A percentile compares a stretch with the other conserved stretches of the same genome.
phyloP scores from a whole-genome alignment of 169 alveolate genomes.

The Theileria parva region DNA sequence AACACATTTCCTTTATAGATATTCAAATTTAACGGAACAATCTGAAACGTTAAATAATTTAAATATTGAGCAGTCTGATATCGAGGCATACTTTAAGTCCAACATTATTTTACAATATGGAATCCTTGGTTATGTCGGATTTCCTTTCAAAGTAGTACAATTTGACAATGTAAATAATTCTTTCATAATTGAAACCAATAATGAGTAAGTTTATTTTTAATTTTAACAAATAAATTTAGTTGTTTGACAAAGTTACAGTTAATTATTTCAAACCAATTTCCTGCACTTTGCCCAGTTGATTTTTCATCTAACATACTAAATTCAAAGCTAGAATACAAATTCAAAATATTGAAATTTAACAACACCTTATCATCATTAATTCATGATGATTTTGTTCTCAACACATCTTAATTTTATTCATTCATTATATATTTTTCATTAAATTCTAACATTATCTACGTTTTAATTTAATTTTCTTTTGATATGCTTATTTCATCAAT shows the following conservation, averaged over 20 bases:
- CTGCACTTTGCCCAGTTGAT: conserved; percentile 30
- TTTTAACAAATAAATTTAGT: background rate
- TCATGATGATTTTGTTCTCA: conserved; percentile 13
- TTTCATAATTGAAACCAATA: conserved; percentile 15
- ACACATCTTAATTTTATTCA: conserved; percentile 1
- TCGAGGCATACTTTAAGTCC: conserved; percentile 27
- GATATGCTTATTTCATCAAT: background rate
- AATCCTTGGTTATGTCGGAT: conserved; percentile 47
- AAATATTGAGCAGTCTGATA: background rate
- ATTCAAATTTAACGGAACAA: background rate
- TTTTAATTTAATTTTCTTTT: background rate
- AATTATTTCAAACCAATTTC: conserved; percentile 38
- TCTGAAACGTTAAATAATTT: background rate
- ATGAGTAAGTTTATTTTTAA: background rate
- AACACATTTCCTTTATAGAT: background rate
- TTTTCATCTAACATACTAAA: conserved; percentile 5
- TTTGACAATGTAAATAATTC: background rate
- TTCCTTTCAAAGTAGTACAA: conserved; percentile 22
- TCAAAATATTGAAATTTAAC: conserved; percentile 1
- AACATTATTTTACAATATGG: conserved; percentile 41
- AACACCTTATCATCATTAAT: conserved; percentile 2
- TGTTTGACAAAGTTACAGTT: conserved; percentile 23
- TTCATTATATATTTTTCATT: background rate
- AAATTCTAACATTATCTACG: background rate
- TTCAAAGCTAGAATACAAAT: background rate